Conservation (phyloP, 345 rosid species). For the Laguncularia racemosa region DNA sequence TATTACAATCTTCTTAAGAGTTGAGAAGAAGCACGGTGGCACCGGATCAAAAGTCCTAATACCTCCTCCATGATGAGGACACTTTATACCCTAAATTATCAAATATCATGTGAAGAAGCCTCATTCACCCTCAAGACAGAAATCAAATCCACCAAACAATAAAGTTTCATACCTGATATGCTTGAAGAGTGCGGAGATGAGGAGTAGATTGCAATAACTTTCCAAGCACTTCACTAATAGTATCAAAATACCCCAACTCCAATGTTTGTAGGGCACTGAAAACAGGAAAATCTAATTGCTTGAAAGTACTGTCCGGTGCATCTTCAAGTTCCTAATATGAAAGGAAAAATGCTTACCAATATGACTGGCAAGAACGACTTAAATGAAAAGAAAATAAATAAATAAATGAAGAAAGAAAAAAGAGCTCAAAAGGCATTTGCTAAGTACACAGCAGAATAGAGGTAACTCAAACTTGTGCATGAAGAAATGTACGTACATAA, state of each 20-base stretch:
- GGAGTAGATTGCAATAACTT: not conserved
- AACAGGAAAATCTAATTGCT: not conserved
- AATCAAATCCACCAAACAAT: too few relatives aligned
- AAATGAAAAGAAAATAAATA: not conserved
- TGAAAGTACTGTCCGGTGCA: too few relatives aligned
- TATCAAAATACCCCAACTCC: not conserved
- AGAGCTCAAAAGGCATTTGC: not conserved
- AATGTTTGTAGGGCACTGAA: not conserved
- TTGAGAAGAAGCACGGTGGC: too few relatives aligned
- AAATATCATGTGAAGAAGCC: too few relatives aligned
- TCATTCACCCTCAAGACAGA: too few relatives aligned
- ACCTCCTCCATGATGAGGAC: too few relatives aligned
- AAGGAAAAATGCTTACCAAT: not conserved
- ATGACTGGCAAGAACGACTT: not conserved
- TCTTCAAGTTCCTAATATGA: not conserved
- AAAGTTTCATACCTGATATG: not conserved
- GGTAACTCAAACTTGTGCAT: not conserved
- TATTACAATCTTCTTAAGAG: too few relatives aligned
- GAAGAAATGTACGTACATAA: not conserved
- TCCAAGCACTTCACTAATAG: not conserved
- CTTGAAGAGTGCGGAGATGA: not conserved
- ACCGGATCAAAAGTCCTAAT: too few relatives aligned
- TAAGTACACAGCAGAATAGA: not conserved
- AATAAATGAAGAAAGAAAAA: too few relatives aligned
- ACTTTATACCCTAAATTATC: too few relatives aligned